phyloP scores from a whole-genome alignment of 2,329 filamentous ascomycete genomes.

The Diaporthe helianthi region DNA sequence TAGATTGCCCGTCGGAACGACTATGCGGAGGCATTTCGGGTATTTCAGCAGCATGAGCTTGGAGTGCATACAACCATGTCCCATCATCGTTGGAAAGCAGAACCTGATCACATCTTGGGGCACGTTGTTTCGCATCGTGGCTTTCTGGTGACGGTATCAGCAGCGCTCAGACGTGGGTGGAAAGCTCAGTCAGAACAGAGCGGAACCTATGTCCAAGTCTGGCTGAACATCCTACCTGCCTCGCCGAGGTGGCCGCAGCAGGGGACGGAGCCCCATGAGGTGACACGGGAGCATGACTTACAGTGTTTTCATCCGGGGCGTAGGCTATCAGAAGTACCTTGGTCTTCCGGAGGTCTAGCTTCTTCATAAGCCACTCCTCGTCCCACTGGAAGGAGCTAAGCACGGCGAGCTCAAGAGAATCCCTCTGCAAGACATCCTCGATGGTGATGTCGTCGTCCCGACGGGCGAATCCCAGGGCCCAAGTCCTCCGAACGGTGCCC shows the following conservation, averaged over 20 bases:
- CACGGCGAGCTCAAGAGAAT: constrained; percentile 76
- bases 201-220: constrained; percentile 2
- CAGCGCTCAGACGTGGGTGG: constrained; percentile 12
- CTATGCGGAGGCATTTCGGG: constrained; percentile 74
- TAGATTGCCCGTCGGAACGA: constrained; percentile 87
- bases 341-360: constrained; percentile 67
- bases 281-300: constrained; percentile 43
- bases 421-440: constrained; percentile 82
- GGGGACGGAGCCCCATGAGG: neutral
- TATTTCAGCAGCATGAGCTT: constrained; percentile 93
- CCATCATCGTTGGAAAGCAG: constrained; percentile 88
- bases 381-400: constrained; percentile 91
- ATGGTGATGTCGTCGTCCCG: constrained; percentile 79
- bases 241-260: constrained; percentile 1
- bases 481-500: constrained; percentile 83
- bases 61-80: constrained; percentile 78
- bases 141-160: constrained; percentile 48
- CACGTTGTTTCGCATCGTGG: constrained; percentile 55
- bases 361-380: constrained; percentile 77
- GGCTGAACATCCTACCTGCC: constrained; percentile 4
- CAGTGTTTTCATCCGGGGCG: constrained; percentile 59
- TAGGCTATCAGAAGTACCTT: constrained; percentile 68
- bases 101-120: constrained; percentile 65
- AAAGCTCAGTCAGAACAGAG: constrained; percentile 10
- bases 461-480: constrained; percentile 69